phyloP scores from a whole-genome alignment of 1,284 basidiomycete species.

The Naganishia albida region DNA sequence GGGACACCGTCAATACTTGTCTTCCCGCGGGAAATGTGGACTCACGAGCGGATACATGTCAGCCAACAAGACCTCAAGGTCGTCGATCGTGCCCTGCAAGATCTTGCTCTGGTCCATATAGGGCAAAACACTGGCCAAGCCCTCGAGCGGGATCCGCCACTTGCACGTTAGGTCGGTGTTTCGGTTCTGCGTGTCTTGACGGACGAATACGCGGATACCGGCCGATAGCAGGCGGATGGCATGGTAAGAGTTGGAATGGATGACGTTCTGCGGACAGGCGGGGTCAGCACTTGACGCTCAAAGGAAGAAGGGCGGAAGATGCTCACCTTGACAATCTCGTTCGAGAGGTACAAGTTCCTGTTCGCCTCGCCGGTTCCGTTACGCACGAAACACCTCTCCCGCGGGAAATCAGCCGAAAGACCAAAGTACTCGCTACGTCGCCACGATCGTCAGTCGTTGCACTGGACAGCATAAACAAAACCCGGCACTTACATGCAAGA shows the following conservation, averaged over 20 bases:
- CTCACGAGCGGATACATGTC: conserved; percentile 71
- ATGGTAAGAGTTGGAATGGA: conserved; percentile 15
- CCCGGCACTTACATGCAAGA: conserved; percentile 49
- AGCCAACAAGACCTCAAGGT: conserved; percentile 68
- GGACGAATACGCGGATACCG: conserved; percentile 74
- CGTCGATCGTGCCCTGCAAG: conserved; percentile 62
- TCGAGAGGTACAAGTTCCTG: conserved; percentile 86
- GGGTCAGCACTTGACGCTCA: background rate
- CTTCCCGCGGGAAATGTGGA: background rate
- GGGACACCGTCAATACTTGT: background rate
- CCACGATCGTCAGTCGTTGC: background rate
- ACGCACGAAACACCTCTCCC: conserved; percentile 74
- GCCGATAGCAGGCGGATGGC: conserved; percentile 73
- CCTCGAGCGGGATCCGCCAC: conserved; percentile 76
- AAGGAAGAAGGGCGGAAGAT: background rate
- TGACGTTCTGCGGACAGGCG: background rate
- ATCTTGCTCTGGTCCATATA: conserved; percentile 70
- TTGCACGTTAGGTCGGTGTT: conserved; percentile 56
- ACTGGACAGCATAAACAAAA: background rate
- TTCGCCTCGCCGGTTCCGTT: conserved; percentile 76
- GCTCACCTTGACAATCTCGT: conserved; percentile 70
- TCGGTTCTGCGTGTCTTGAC: conserved; percentile 59
- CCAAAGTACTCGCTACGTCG: conserved; percentile 68
- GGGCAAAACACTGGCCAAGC: conserved; percentile 76
- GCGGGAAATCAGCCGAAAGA: conserved; percentile 65